These are phyloP conservation scores for Crithidia fasciculata DNA, from an alignment of 208 protist genomes.

Conservation along the genomic window DNA sequence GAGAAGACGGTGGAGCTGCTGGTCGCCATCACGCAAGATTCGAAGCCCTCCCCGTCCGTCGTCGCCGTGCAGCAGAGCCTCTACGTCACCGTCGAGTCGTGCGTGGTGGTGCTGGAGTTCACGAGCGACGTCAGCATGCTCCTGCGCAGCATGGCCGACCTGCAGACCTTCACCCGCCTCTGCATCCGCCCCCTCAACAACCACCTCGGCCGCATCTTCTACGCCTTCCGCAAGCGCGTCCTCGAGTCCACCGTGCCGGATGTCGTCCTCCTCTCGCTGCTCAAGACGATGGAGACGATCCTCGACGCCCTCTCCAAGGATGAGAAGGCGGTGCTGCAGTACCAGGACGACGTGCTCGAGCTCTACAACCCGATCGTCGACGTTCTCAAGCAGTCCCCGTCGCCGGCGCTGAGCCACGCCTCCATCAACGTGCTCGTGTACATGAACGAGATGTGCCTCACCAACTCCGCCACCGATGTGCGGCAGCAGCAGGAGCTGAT, in stretches of 20 bases:
- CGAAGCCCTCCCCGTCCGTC: conserved; percentile 54
- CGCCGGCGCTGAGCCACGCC: conserved; percentile 71
- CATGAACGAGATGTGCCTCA: conserved; percentile 73
- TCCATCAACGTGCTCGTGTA: conserved; percentile 82
- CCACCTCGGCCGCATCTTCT: conserved; percentile 86
- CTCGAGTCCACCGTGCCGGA: conserved; percentile 65
- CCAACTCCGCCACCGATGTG: conserved; percentile 42
- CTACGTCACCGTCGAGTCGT: conserved; percentile 80
- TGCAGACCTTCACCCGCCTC: conserved; percentile 84
- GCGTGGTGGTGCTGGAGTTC: conserved; percentile 86
- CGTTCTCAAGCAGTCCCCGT: conserved; percentile 74
- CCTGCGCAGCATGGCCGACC: conserved; percentile 80
- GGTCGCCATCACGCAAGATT: conserved; percentile 77
- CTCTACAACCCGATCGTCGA: conserved; percentile 72
- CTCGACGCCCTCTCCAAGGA: conserved; percentile 59
- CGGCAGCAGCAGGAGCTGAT: conserved; percentile 78
- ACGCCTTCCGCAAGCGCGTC: conserved; percentile 74
- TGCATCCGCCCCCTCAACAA: conserved; percentile 70
- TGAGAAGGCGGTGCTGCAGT: conserved; percentile 70
- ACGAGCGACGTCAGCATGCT: conserved; percentile 75
- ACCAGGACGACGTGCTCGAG: conserved; percentile 84
- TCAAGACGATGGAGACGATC: conserved; percentile 82
- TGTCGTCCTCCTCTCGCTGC: conserved; percentile 71
- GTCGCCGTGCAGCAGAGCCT: conserved; percentile 76
- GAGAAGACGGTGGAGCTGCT: conserved; percentile 87